Percentiles rank a stretch among this genome's conserved stretches.
Evolutionary conservation across 2,329 filamentous ascomycete genomes (phyloP).

Genomic region (Lasiodiplodia theobromae): DNA sequence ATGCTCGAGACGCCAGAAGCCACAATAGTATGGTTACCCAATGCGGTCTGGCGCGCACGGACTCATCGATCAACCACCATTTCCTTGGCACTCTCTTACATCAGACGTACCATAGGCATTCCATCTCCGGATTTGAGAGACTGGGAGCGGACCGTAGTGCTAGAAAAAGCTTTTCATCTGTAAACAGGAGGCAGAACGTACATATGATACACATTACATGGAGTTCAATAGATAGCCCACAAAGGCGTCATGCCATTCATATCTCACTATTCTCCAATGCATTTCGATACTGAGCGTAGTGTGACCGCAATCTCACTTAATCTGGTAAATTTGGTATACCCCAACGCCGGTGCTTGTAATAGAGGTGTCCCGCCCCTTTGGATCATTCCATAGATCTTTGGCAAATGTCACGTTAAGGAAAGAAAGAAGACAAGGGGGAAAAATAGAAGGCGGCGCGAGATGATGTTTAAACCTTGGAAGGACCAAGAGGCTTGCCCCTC

Average conservation of each 20-base stretch:
- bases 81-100: conserved; percentile 12
- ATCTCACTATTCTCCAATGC: conserved; percentile 12
- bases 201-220: background rate
- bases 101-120: background rate
- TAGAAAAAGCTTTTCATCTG: background rate
- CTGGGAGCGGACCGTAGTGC: background rate
- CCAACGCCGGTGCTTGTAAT: conserved; percentile 17
- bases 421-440: background rate
- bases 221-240: background rate
- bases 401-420: conserved; percentile 12
- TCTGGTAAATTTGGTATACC: conserved; percentile 23
- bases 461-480: conserved; percentile 5
- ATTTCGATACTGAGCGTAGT: conserved; percentile 1
- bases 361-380: background rate
- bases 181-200: background rate
- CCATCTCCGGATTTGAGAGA: background rate
- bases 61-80: conserved; percentile 1
- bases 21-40: background rate
- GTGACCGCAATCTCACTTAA: background rate
- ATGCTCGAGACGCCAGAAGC: background rate
- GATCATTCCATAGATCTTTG: conserved; percentile 10
- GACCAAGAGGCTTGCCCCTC: conserved; percentile 34
- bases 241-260: background rate
- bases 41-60: conserved; percentile 5
- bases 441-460: background rate